Conservation (phyloP, 164 flowering plant species). For the Sextonia rubra region DNA sequence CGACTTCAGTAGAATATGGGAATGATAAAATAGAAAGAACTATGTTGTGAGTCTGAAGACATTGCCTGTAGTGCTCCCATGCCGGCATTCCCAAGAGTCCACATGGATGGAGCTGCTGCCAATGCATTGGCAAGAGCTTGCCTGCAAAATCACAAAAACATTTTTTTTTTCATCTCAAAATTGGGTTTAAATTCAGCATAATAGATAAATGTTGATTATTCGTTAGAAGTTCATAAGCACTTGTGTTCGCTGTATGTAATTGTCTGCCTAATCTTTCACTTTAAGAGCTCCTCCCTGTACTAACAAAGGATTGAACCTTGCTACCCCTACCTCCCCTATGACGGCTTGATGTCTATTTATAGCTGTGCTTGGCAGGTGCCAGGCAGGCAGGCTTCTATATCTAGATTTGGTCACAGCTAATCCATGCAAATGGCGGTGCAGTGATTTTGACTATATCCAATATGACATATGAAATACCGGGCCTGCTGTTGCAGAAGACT, state of each 20-base stretch:
- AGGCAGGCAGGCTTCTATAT: neutral
- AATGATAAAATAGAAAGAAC: neutral
- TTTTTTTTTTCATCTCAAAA: too few species aligned
- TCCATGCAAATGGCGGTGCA: neutral
- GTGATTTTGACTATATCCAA: too few species aligned
- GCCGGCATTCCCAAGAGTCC: conserved; percentile 99
- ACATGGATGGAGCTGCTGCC: conserved; percentile 97
- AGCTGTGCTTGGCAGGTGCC: too few species aligned
- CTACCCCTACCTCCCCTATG: too few species aligned
- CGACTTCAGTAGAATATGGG: neutral
- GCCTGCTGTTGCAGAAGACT: neutral
- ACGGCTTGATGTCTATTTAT: too few species aligned
- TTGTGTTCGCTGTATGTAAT: too few species aligned
- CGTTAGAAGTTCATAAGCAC: too few species aligned
- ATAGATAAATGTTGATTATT: too few species aligned
- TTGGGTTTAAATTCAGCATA: too few species aligned
- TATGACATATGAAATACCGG: neutral
- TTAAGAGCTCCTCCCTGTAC: too few species aligned
- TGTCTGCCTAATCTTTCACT: too few species aligned
- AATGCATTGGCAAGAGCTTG: conserved; percentile 92
- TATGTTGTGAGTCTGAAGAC: neutral
- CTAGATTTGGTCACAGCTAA: neutral
- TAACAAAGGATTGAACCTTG: too few species aligned
- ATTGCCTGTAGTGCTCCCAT: conserved; percentile 95
- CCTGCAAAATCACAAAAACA: conserved; percentile 26